Percentiles rank a stretch among this genome's conserved stretches.
Conservation (phyloP, 441 rosid genomes). For the Erodium trifolium region DNA sequence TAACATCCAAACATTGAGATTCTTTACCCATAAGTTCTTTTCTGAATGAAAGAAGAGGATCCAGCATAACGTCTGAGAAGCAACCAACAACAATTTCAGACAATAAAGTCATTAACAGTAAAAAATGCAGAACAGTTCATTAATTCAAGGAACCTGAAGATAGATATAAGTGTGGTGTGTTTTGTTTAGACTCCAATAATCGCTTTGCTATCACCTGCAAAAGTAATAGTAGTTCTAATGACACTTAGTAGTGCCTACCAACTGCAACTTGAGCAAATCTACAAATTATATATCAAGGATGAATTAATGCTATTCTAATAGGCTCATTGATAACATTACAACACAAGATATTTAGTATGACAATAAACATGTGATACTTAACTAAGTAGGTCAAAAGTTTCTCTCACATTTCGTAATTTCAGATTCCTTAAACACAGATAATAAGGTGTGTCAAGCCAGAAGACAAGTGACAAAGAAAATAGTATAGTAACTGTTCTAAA, state of each 20-base stretch:
- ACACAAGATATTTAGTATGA: neutral
- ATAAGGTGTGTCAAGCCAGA: neutral
- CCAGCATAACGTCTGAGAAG: slow-evolving; percentile 74
- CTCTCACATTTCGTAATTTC: neutral
- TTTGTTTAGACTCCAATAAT: slow-evolving; percentile 92
- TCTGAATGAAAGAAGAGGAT: slow-evolving; percentile 88
- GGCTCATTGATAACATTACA: neutral
- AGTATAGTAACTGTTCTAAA: neutral
- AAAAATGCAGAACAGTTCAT: slow-evolving; percentile 14
- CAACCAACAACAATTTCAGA: slow-evolving; percentile 27
- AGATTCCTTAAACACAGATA: neutral
- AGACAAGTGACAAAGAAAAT: neutral
- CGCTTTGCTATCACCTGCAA: slow-evolving; percentile 81
- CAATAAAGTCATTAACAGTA: slow-evolving; percentile 17
- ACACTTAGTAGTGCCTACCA: neutral
- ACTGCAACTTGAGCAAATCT: neutral
- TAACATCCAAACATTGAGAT: slow-evolving; percentile 10
- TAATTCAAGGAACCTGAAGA: slow-evolving; percentile 52
- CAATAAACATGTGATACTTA: neutral
- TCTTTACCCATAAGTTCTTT: slow-evolving; percentile 78
- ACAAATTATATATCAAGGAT: neutral
- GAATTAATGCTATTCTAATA: neutral
- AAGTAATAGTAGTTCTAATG: slow-evolving; percentile 1
- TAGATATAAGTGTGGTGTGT: slow-evolving; percentile 78
- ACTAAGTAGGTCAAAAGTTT: neutral